phyloP scores from a whole-genome alignment of 192 early-diverging fungal genomes.

The Coemansia interrupta region DNA sequence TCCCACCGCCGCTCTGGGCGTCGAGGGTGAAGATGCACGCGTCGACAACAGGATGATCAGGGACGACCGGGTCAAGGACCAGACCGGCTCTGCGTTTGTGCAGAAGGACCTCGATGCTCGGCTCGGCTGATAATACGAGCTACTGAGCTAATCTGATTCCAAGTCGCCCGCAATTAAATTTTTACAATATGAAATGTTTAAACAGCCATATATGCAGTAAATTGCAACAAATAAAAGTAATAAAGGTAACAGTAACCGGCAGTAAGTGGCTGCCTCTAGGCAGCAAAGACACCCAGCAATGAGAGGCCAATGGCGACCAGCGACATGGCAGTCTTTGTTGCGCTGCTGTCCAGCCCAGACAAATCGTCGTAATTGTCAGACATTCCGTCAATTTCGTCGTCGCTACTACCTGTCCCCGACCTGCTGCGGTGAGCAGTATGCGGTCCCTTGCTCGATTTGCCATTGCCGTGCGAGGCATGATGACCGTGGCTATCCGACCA shows the following conservation, averaged over 20 bases:
- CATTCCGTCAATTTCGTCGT: slow-evolving; percentile 4
- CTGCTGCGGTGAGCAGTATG: slow-evolving; percentile 3
- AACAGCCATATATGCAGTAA: too few species aligned
- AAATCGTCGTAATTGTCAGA: slow-evolving; percentile 16
- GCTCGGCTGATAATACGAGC: slow-evolving; percentile 27
- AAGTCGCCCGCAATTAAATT: too few species aligned
- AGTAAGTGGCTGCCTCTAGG: not conserved
- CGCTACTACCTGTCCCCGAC: not conserved
- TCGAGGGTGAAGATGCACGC: slow-evolving; percentile 92
- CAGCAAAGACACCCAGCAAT: slow-evolving; percentile 11
- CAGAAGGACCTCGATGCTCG: slow-evolving; percentile 30
- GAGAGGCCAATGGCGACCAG: slow-evolving; percentile 36
- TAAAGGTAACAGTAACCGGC: not conserved
- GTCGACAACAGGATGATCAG: slow-evolving; percentile 63
- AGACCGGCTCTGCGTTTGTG: slow-evolving; percentile 28
- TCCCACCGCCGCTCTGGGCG: slow-evolving; percentile 75
- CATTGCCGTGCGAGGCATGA: not conserved
- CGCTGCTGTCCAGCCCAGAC: slow-evolving; percentile 35
- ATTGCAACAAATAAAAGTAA: not conserved
- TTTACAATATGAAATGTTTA: too few species aligned
- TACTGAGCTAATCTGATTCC: too few species aligned
- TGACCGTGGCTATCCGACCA: not conserved
- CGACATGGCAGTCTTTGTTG: slow-evolving; percentile 27
- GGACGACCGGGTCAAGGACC: slow-evolving; percentile 51
- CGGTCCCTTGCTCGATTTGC: not conserved